These are phyloP conservation scores for Lactifluus rugatus DNA, from an alignment of 768 basidiomycete genomes.

Conservation along the genomic window DNA sequence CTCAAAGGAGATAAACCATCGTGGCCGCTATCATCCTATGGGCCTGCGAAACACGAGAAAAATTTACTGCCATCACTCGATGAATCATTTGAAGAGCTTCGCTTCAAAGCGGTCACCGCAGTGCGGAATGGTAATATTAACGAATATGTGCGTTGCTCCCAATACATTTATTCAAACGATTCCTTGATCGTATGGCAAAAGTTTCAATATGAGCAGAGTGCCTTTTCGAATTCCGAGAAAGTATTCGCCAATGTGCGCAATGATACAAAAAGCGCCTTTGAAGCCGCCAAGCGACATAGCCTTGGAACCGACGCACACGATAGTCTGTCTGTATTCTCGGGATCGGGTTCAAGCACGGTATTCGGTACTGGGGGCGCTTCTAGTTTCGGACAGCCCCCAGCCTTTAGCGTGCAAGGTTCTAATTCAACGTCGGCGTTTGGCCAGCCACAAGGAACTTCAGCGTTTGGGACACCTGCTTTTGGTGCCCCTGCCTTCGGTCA, in stretches of 20 bases:
- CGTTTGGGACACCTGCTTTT: conserved; percentile 29
- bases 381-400: conserved; percentile 26
- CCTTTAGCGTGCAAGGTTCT: conserved; percentile 27
- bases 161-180: neutral
- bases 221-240: conserved; percentile 43
- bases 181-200: conserved; percentile 18
- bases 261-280: conserved; percentile 29
- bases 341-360: neutral
- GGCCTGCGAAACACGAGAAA: conserved; percentile 61
- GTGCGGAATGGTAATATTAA: conserved; percentile 41
- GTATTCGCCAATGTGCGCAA: conserved; percentile 36
- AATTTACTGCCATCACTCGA: conserved; percentile 55
- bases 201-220: conserved; percentile 46
- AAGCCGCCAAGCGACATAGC: conserved; percentile 41
- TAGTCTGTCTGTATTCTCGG: neutral
- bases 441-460: conserved; percentile 27
- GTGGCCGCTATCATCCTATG: conserved; percentile 77
- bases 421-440: conserved; percentile 1
- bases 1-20: conserved; percentile 46
- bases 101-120: conserved; percentile 49
- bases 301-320: conserved; percentile 15
- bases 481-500: conserved; percentile 24
- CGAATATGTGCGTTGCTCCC: conserved; percentile 51
- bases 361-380: conserved; percentile 18
- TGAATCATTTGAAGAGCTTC: conserved; percentile 66